These are phyloP conservation scores for Ascoidea asiatica DNA, from an alignment of 805 yeast genomes.

Conservation along the genomic window DNA sequence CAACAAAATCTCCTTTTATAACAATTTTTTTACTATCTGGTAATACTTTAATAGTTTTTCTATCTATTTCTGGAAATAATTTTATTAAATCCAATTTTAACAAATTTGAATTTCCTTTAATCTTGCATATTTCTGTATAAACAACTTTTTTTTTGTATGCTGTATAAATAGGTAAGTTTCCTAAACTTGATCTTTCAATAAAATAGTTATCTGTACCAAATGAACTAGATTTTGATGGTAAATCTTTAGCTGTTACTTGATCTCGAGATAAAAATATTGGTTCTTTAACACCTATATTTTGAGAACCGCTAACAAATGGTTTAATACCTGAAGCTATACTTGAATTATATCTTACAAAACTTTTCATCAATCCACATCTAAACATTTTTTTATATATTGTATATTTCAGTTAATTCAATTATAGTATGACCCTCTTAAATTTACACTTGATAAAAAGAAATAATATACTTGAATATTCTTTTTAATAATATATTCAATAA, in stretches of 20 bases:
- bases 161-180: background rate
- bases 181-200: background rate
- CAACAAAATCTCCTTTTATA: slow-evolving; percentile 33
- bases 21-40: slow-evolving; percentile 39
- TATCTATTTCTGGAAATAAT: slow-evolving; percentile 32
- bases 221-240: background rate
- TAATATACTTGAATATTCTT: too few relatives aligned
- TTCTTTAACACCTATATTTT: too few relatives aligned
- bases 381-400: too few relatives aligned
- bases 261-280: too few relatives aligned
- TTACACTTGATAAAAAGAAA: too few relatives aligned
- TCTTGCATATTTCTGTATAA: slow-evolving; percentile 62
- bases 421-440: too few relatives aligned
- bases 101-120: slow-evolving; percentile 53
- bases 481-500: too few relatives aligned
- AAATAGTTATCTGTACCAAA: background rate
- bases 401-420: too few relatives aligned
- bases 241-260: background rate
- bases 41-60: slow-evolving; percentile 31
- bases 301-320: too few relatives aligned
- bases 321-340: background rate
- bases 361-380: too few relatives aligned
- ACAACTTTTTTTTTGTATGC: slow-evolving; percentile 14
- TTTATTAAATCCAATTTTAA: slow-evolving; percentile 53
- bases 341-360: background rate